Percentiles rank a stretch among this genome's conserved stretches.
Conservation (phyloP, 140 eudicot genomes). For the Cichorium intybus region DNA sequence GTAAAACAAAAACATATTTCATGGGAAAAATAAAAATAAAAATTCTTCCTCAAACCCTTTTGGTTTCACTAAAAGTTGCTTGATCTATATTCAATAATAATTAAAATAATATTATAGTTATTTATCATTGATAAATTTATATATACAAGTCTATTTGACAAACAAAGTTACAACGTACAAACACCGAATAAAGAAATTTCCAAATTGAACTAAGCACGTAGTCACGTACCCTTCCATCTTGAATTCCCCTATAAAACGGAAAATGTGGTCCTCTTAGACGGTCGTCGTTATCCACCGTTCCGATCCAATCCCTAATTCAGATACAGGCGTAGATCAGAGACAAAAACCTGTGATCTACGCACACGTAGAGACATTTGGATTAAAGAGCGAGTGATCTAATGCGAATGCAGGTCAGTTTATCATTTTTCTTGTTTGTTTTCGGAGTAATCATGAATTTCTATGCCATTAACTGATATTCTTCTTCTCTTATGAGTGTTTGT, state of each 20-base stretch:
- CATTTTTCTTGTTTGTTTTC: neutral
- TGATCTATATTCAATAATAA: neutral
- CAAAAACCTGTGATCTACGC: conserved; percentile 11
- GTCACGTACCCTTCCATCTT: neutral
- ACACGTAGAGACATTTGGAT: neutral
- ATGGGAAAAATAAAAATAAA: too few species aligned
- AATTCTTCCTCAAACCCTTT: neutral
- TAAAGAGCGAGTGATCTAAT: conserved; percentile 3
- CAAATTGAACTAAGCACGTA: neutral
- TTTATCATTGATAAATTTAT: neutral
- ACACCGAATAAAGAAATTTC: neutral
- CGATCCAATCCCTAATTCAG: conserved; percentile 24
- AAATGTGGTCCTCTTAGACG: conserved; percentile 16
- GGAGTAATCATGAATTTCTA: neutral
- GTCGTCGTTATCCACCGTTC: conserved; percentile 5
- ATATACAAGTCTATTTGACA: neutral
- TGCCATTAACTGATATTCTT: conserved; percentile 1
- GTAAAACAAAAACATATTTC: neutral
- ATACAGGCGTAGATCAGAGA: conserved; percentile 10
- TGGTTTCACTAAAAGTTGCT: neutral
- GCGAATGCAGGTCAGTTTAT: conserved; percentile 21
- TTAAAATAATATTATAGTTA: too few species aligned
- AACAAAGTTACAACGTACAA: conserved; percentile 14
- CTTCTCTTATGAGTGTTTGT: neutral
- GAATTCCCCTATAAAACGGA: conserved; percentile 10